phyloP scores from a whole-genome alignment of 179 eudicot genomes.

The Spinacia oleracea region DNA sequence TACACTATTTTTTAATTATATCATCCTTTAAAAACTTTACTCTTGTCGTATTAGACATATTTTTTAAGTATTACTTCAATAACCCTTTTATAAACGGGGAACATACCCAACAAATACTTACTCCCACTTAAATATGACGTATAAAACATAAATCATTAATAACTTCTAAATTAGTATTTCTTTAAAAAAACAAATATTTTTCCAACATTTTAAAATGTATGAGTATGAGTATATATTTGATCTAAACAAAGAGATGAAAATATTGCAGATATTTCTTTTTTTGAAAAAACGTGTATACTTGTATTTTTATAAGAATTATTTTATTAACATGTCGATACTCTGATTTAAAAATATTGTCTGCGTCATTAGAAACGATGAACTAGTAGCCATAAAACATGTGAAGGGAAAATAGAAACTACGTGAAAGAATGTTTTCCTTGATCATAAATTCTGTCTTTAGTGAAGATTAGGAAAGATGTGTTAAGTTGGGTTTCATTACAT shows the following conservation, averaged over 20 bases:
- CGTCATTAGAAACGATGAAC: no score
- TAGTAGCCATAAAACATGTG: slow-evolving; percentile 22
- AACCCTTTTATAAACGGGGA: neutral
- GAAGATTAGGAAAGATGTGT: slow-evolving; percentile 3
- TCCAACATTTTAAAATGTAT: no score
- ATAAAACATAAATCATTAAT: neutral
- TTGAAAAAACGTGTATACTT: no score
- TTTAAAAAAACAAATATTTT: no score
- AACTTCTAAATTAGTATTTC: no score
- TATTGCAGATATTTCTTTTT: no score
- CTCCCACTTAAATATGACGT: slow-evolving; percentile 1
- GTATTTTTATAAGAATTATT: no score
- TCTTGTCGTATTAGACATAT: neutral
- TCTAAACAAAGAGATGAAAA: neutral
- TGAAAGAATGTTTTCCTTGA: slow-evolving; percentile 10
- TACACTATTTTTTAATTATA: neutral
- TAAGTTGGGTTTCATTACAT: neutral
- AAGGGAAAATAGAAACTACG: slow-evolving; percentile 6
- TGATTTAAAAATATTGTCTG: no score
- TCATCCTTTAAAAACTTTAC: neutral
- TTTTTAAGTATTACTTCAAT: neutral
- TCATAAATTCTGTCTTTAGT: neutral
- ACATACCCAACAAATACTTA: slow-evolving; percentile 9
- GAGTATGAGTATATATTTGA: neutral
- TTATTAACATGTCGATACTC: no score